Evolutionary conservation across 345 rosid species (phyloP), one percentile per base, ranked within the genome.

Genomic region (Moricandia arvensis): DNA sequence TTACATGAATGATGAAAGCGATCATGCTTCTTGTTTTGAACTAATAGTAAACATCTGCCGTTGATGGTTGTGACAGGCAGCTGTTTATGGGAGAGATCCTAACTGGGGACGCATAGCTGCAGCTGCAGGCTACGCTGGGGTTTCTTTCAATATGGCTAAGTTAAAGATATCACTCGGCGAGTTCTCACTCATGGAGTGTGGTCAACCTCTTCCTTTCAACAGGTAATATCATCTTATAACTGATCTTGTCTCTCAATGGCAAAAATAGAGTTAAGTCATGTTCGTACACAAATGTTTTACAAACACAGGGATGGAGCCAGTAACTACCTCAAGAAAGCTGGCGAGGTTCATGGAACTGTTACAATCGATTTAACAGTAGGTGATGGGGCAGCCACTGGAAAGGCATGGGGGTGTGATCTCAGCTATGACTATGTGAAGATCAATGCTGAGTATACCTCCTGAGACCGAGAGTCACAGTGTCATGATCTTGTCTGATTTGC

Each of bases 81-180:
- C 97, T 8, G 88, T 92, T 9, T 94, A 90, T 43, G 98, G 97
- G 5, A 90, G 96, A 88, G 98, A 95, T 83, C 98, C 98, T 4
- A 89, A 95, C 71, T 90, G 97, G 99, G 98, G 99, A 38, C 87
- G 96, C 7, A 90, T 93, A 68, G 99, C 99, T 78, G 85, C 87
- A 76, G 99, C 99, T 80, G 97, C 91, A 31, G 98, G 97, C 66
- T 89, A 88, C 79, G 85, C 99, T 0, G 98, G 91, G 58, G 77
- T 89, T 78, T 60, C 87, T 55, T 95, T 95, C 75, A 24, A 76
- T 67, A 86, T 71, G 81, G 84, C 86, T 79, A 82, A 86, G 54
- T 88, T 89, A 2, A 82, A 57, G 57, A 90, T 95, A 82, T 59
- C 76, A 60, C 96, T 95, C 7, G 96, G 97, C 69, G 88, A 92